Conservation (phyloP, 345 rosid species). For the Ceriops decandra region DNA sequence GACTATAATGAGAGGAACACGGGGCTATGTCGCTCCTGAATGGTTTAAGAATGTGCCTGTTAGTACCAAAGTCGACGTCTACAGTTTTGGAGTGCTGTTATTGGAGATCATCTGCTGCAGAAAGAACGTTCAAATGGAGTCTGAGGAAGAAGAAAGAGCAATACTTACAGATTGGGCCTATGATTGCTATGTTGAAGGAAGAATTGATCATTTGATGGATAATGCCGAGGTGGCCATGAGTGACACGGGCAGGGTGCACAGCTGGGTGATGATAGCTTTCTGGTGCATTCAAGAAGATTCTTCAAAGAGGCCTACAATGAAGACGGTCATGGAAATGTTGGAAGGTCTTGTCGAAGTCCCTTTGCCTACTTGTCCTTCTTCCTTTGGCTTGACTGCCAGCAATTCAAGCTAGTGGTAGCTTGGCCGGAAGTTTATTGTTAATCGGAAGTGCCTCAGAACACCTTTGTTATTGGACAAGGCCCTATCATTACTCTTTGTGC, state of each 20-base stretch:
- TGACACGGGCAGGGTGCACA: slow-evolving; percentile 14
- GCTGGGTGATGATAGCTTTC: slow-evolving; percentile 17
- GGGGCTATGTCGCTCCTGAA: slow-evolving; percentile 5
- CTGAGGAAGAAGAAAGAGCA: slow-evolving; percentile 3
- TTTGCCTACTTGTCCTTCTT: slow-evolving; percentile 7
- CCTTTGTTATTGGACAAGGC: too few relatives aligned
- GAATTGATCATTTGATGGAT: slow-evolving; percentile 9
- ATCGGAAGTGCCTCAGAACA: background rate
- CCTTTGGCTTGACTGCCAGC: background rate
- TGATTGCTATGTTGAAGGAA: slow-evolving; percentile 13
- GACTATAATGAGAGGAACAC: slow-evolving; percentile 6
- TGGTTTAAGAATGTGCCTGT: background rate
- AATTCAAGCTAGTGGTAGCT: background rate
- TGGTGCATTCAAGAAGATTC: slow-evolving; percentile 34
- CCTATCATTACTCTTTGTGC: too few relatives aligned
- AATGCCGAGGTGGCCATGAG: slow-evolving; percentile 7
- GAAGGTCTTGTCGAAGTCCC: slow-evolving; percentile 23
- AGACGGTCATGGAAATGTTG: slow-evolving; percentile 22
- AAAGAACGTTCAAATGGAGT: slow-evolving; percentile 5
- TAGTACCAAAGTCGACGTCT: slow-evolving; percentile 8
- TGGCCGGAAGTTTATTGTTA: background rate
- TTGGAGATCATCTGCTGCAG: slow-evolving; percentile 13
- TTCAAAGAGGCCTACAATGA: slow-evolving; percentile 21
- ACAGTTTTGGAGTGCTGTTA: slow-evolving; percentile 8
- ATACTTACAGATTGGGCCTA: slow-evolving; percentile 23